Base-by-base conservation (phyloP, 2,329 filamentous ascomycete species). In the Colletotrichum lupini region DNA sequence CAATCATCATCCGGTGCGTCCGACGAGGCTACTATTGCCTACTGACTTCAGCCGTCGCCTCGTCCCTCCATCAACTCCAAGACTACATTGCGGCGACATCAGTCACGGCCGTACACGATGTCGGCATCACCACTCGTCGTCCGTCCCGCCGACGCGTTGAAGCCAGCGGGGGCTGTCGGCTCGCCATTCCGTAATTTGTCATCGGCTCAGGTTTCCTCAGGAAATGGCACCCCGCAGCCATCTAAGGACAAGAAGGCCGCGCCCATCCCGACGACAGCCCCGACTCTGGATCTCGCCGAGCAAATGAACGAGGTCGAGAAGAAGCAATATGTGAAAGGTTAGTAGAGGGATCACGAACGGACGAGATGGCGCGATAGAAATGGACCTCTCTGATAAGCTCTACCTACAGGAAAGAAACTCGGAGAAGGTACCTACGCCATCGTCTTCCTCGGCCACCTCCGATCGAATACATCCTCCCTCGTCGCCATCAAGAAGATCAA, bases 371-470 rank as follows among this genome's bases (percentile, higher is more conserved):
- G 4, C 30, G n/a, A 64, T 2, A 28, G 7, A 3, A 37, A 55
- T 4, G 8, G 7, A 12, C 9, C 32, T 26, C 2, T 12, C 56
- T 67, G 24, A 67, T 26, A 42, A n/a, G 14, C 28, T 46, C 11
- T 6, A 22, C n/a, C 59, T 66, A 60, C 76, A 95, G 94, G 94
- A 79, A 95, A 94, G 82, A 97, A 97, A 81, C 91, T 99, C 73
- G 97, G 97, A 82, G 95, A 97, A 83, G 97, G 97, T 86, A 98
- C 97, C 76, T 99, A 99, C 82, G 97, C 97, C 81, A 92, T 97
- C 79, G 97, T 99, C 79, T 98, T 95, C 86, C 91, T 95, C 66
- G 97, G 95, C 65, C 93, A 96, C 83, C 89, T 97, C 58, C 90
- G 92, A 72, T 86, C 85, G 77, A 91, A 97, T 77, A 93, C 95